Evolutionary conservation across 2,329 filamentous ascomycete genomes (phyloP).

Genomic region (Ophiostoma australiae): DNA sequence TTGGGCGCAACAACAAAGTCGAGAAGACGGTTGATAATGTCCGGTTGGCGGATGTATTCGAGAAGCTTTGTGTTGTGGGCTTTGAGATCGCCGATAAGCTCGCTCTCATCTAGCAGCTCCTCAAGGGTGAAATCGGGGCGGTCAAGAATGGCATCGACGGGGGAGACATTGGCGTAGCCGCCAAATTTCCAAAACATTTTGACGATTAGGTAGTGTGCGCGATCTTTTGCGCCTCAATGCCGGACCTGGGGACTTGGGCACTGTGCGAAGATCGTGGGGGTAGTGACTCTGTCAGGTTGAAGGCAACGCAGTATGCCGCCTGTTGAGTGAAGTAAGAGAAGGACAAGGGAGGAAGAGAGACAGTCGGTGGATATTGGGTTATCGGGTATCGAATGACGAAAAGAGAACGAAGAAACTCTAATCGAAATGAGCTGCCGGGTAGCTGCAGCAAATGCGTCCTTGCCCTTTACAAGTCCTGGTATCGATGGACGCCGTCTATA

Average conservation of each 20-base stretch:
- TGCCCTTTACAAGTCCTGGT: slow-evolving; percentile 7
- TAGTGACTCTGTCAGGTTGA: not conserved
- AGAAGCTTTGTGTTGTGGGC: slow-evolving; percentile 97
- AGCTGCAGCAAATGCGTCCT: not conserved
- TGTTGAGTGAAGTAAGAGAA: not conserved
- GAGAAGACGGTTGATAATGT: slow-evolving; percentile 76
- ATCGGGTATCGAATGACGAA: not conserved
- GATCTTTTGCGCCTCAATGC: slow-evolving; percentile 18
- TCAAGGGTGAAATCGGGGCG: slow-evolving; percentile 94
- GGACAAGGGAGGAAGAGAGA: not conserved
- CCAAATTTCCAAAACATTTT: slow-evolving; percentile 99
- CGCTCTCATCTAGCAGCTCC: slow-evolving; percentile 91
- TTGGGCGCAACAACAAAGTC: slow-evolving; percentile 86
- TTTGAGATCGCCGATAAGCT: slow-evolving; percentile 95
- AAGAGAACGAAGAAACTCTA: not conserved
- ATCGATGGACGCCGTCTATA: slow-evolving; percentile 20
- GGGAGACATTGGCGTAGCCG: slow-evolving; percentile 95
- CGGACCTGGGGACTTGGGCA: slow-evolving; percentile 19
- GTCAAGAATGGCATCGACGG: slow-evolving; percentile 94
- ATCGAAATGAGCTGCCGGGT: not conserved
- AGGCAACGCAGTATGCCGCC: not conserved
- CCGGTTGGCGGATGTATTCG: slow-evolving; percentile 86
- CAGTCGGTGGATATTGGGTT: not conserved
- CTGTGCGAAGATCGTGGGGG: slow-evolving; percentile 11
- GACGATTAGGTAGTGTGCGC: slow-evolving; percentile 33